Conservation (phyloP, 768 basidiomycete species). For the Pleurotus platypus region DNA sequence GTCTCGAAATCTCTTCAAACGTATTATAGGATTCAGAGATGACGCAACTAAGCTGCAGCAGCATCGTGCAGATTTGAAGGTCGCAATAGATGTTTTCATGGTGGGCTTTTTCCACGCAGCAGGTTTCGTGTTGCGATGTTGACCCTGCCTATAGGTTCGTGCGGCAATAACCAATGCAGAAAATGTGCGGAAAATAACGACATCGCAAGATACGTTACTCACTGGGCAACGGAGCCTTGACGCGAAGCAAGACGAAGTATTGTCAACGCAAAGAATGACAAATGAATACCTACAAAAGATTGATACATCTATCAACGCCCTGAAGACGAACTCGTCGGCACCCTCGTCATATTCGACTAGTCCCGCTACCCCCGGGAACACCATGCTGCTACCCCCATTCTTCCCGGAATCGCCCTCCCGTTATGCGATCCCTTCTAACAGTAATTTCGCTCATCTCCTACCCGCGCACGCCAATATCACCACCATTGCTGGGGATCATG, state of each 20-base stretch:
- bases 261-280: not conserved
- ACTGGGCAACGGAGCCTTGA: not conserved
- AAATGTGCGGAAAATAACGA: not conserved
- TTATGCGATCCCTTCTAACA: not conserved
- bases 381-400: not conserved
- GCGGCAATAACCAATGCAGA: not conserved
- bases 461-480: not conserved
- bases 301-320: not conserved
- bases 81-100: not conserved
- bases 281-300: not conserved
- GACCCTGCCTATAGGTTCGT: not conserved
- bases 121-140: too few species aligned
- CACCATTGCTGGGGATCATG: constrained; percentile 3
- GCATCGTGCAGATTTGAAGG: not conserved
- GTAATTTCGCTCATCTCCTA: not conserved
- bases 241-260: not conserved
- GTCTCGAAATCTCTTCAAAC: not conserved
- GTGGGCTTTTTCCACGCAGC: not conserved
- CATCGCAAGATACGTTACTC: not conserved
- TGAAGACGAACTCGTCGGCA: too few species aligned
- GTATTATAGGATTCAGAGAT: not conserved
- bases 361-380: too few species aligned
- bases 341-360: not conserved
- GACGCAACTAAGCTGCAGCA: not conserved
- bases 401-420: not conserved